Evolutionary conservation across 75 land plant species (phyloP), one percentile per base, ranked within the genome.

Genomic region (Azolla pinnata): DNA sequence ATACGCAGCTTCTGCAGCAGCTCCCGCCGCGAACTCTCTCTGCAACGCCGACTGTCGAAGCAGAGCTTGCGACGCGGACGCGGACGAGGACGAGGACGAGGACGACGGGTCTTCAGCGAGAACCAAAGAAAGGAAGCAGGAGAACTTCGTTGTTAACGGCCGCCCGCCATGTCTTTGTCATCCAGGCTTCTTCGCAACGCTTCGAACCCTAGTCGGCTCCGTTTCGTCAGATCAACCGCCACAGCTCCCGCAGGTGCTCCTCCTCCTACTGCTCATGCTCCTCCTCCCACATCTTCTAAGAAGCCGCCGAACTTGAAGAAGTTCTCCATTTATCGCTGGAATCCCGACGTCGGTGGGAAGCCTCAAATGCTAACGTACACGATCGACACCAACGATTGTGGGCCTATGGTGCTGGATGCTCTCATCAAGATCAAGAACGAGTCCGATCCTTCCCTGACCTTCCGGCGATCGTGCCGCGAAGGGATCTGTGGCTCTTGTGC

Each of bases 401-500:
- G 97, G 1, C 95, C 97, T 24, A 92, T 92, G 97, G 90, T 92
- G 9, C 83, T 92, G 67, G 97, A 92, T 62, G 95, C 95, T 18
- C 82, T 87, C 33, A 80, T 92, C 75, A 92, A 92, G 71, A 88
- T 92, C 59, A 92, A 92, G 75, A 92, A 85, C 68, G 97, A 92
- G 65, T 62, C 81, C 55, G 97, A 92, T 42, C 83, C 95, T 2
- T 29, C 82, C 10, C 64, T 92, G 26, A 80, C 95, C 4, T 92
- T 92, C 73, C 77, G 97, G 44, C 67, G 97, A 0, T 92, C 97
- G 21, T 92, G 97, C 68, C 79, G 95, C n/a, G 97, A 92, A 64
- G 97, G 97, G 3, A 92, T 92, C 38, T 92, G 97, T 58, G 97
- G 97, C 16, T 92, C 97, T 23, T 92, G 97, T 62, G 97, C 97